Percentiles rank a stretch among this genome's conserved stretches.
Conservation (phyloP, 108 stramenopile genomes). For the Cyclotella cryptica region DNA sequence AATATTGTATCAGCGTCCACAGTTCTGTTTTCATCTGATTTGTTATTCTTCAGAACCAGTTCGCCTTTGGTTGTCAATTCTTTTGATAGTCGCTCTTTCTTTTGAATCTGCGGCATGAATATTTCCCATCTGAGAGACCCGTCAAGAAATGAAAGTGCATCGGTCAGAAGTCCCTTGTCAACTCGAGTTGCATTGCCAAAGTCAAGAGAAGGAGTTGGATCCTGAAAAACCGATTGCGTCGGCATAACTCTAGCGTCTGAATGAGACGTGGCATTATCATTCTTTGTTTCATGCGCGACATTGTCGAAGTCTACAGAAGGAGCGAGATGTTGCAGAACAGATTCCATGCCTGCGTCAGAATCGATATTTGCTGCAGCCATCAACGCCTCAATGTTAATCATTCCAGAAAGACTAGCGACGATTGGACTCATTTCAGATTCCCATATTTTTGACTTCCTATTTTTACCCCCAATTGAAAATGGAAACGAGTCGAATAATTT, state of each 20-base stretch:
- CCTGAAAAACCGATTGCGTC: background rate
- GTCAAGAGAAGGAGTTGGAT: background rate
- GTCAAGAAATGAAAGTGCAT: conserved; percentile 50
- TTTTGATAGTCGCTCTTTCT: conserved; percentile 24
- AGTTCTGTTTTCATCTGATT: background rate
- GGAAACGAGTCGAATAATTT: conserved; percentile 34
- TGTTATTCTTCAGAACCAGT: conserved; percentile 14
- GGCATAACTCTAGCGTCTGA: too few species aligned
- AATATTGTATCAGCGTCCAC: conserved; percentile 52
- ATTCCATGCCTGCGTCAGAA: conserved; percentile 21
- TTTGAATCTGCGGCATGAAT: conserved; percentile 40
- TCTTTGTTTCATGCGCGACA: conserved; percentile 4
- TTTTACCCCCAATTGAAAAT: conserved; percentile 21
- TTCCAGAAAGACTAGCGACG: conserved; percentile 46
- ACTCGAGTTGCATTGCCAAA: background rate
- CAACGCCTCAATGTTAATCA: conserved; percentile 50
- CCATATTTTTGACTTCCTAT: conserved; percentile 16
- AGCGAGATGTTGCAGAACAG: conserved; percentile 14
- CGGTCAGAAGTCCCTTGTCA: background rate
- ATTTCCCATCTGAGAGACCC: conserved; percentile 48
- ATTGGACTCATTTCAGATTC: conserved; percentile 46
- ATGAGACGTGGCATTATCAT: conserved; percentile 1
- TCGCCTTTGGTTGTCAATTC: conserved; percentile 2
- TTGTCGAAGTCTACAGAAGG: conserved; percentile 5
- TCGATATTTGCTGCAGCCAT: conserved; percentile 47